Evolutionary conservation across 2,329 filamentous ascomycete genomes (phyloP).

Genomic region (Aulographum hederae): DNA sequence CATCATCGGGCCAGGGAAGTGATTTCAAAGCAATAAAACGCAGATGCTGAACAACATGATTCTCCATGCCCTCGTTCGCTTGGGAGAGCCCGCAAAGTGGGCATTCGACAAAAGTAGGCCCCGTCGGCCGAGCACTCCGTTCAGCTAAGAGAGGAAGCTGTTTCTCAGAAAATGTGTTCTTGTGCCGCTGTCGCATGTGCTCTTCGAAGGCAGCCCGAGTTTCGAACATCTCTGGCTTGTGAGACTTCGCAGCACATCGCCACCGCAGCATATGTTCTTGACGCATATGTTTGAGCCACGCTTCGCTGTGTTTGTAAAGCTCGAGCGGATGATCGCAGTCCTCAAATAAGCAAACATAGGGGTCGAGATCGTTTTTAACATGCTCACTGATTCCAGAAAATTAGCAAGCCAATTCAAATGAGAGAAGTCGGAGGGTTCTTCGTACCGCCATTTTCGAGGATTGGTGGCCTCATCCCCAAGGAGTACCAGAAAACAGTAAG

Average conservation of each 20-base stretch:
- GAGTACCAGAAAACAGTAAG: too few species aligned
- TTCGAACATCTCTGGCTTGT: conserved; percentile 1
- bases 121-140: neutral
- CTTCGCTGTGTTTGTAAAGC: neutral
- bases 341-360: conserved; percentile 3
- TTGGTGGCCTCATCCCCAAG: too few species aligned
- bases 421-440: too few species aligned
- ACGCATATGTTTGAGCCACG: conserved; percentile 1
- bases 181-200: conserved; percentile 4
- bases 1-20: neutral
- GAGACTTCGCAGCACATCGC: neutral
- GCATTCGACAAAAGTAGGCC: conserved; percentile 2
- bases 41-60: conserved; percentile 3
- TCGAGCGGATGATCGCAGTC: neutral
- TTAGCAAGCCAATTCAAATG: too few species aligned
- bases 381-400: conserved; percentile 11
- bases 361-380: conserved; percentile 9
- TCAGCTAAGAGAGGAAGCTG: conserved; percentile 4
- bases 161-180: neutral
- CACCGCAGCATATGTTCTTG: neutral
- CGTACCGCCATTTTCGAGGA: too few species aligned
- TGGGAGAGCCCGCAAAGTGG: conserved; percentile 2
- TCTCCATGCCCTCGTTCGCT: neutral
- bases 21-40: neutral
- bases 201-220: conserved; percentile 3